Evolutionary conservation across 2,329 filamentous ascomycete species (phyloP), one percentile per base, ranked within the genome.

Genomic region (Aspergillus sp.): DNA sequence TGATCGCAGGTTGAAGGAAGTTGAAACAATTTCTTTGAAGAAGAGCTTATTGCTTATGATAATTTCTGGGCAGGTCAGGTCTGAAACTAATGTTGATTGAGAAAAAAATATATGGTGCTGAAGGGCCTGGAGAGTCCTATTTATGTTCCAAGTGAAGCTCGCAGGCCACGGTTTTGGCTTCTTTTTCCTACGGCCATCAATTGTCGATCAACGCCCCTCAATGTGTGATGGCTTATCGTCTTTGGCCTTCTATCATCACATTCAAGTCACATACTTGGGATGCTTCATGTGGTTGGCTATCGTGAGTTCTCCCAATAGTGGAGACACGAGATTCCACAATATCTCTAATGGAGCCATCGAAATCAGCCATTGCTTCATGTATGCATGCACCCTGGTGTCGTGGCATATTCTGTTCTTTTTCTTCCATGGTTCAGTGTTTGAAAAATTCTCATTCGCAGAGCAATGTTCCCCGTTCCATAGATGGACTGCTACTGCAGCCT

Each of bases 321-420:
- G 64, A 59, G 61, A 65, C 56, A 56, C 59, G 52, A 61, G 49
- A 59, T 58, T 57, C 54, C 55, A 60, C 59, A 50, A 49, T 51
- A 54, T 60, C 50, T 54, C 52, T 52, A 53, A 57, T 57, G 48
- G 58, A 55, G 51, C 55, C 53, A 50, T 51, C 52, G 58, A 57
- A 59, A 57, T 57, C 56, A 60, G 55, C 54, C 59, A 57, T 62
- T 63, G 50, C 61, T 67, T 63, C 65, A 67, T 62, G 59, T 54
- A 58, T 51, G 59, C 58, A 53, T 60, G 51, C 60, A 29, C 11
- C 11, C n/a, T 38, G 36, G 36, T 7, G 57, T 62, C 58, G 66
- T 69, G 64, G 66, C 61, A 55, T 59, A 48, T 55, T 53, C 45
- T 47, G 52, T 48, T 53, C 45, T 47, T 52, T 48, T 57, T 48